Evolutionary conservation across 768 basidiomycete species (phyloP).

Genomic region (Boletus tomentosulus): DNA sequence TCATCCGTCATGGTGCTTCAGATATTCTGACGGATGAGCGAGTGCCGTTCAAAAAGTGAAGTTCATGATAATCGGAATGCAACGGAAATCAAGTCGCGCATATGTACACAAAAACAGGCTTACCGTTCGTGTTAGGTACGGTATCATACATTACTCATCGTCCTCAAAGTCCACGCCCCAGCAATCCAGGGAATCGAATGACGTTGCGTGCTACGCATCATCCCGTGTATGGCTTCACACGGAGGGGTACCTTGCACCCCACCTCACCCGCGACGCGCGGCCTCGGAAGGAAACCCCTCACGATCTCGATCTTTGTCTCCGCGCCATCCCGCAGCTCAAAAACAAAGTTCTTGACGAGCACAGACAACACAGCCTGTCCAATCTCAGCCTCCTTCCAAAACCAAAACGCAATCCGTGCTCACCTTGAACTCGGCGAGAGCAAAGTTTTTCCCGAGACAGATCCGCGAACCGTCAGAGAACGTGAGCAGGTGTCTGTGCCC

Average conservation of each 20-base stretch:
- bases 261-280: slow-evolving; percentile 16
- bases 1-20: no score
- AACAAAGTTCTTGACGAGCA: slow-evolving; percentile 41
- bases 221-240: slow-evolving; percentile 13
- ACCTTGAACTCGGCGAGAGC: slow-evolving; percentile 39
- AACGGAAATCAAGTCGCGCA: no score
- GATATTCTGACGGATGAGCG: no score
- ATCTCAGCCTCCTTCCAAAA: no score
- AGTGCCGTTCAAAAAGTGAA: no score
- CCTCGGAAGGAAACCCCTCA: slow-evolving; percentile 11
- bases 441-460: slow-evolving; percentile 48
- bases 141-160: neutral
- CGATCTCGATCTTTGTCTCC: slow-evolving; percentile 15
- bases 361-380: slow-evolving; percentile 38
- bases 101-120: no score
- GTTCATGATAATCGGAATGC: no score
- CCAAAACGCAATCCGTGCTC: neutral
- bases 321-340: slow-evolving; percentile 36
- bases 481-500: slow-evolving; percentile 50
- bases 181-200: neutral
- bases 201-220: neutral
- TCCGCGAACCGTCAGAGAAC: slow-evolving; percentile 48
- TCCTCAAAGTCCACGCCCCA: neutral
- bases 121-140: no score
- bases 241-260: slow-evolving; percentile 27